These are phyloP conservation scores for Xerocomus nothofagi DNA, from an alignment of 1,284 basidiomycete genomes.

Conservation along the genomic window DNA sequence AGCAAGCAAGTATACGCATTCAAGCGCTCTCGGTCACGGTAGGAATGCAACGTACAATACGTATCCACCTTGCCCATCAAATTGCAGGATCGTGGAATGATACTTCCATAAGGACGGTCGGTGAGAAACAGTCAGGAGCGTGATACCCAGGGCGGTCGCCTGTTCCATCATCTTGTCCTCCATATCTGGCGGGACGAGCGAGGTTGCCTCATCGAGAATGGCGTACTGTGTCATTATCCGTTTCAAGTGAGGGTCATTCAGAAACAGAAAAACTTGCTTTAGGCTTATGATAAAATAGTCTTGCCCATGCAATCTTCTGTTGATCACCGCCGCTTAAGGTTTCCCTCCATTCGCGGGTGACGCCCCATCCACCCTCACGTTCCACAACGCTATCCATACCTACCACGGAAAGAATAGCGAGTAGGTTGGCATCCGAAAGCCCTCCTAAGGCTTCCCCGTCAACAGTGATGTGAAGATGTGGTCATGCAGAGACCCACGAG, in stretches of 20 bases:
- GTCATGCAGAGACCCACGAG: conserved; percentile 46
- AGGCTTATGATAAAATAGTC: conserved; percentile 94
- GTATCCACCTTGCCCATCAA: conserved; percentile 81
- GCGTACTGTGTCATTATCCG: conserved; percentile 66
- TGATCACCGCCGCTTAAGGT: conserved; percentile 87
- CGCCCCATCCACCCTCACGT: conserved; percentile 96
- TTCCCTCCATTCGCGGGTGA: conserved; percentile 89
- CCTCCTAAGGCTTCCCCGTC: conserved; percentile 45
- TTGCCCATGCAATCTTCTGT: conserved; percentile 94
- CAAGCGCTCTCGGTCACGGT: not conserved
- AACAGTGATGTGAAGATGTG: not conserved
- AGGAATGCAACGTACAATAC: conserved; percentile 64
- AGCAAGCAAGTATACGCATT: conserved; percentile 1
- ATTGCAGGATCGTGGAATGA: conserved; percentile 90
- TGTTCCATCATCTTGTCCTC: conserved; percentile 97
- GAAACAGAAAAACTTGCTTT: conserved; percentile 53
- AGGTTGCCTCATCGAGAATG: conserved; percentile 95
- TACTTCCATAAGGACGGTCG: conserved; percentile 95
- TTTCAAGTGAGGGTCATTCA: not conserved
- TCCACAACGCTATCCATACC: conserved; percentile 89
- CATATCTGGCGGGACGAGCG: conserved; percentile 89
- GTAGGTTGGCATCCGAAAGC: conserved; percentile 75
- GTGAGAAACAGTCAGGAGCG: conserved; percentile 89
- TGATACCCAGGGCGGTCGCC: conserved; percentile 85
- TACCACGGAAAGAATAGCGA: conserved; percentile 74